Conservation (phyloP, 441 rosid genomes). For the Flueggea neowawraea region DNA sequence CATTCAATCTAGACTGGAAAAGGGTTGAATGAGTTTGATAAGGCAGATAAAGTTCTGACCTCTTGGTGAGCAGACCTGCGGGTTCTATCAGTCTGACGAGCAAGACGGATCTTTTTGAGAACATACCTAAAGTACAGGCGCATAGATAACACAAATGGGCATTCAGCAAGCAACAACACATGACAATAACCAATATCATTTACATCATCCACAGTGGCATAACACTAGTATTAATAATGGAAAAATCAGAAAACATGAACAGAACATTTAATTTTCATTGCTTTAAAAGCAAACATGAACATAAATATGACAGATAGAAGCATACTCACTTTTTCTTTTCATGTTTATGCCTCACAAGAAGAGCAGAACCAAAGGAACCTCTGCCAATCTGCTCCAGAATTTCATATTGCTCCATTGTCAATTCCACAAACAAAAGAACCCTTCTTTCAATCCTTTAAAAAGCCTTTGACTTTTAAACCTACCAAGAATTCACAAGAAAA, state of each 20-base stretch:
- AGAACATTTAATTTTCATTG: too few relatives aligned
- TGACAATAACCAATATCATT: too few relatives aligned
- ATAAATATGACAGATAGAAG: too few relatives aligned
- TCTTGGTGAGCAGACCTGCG: conserved; percentile 93
- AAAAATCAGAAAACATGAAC: too few relatives aligned
- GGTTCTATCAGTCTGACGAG: conserved; percentile 88
- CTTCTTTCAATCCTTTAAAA: too few relatives aligned
- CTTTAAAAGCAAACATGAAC: too few relatives aligned
- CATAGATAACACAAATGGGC: neutral
- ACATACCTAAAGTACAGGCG: conserved; percentile 53
- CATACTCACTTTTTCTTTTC: conserved; percentile 47
- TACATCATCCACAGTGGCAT: too few relatives aligned
- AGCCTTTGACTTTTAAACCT: too few relatives aligned
- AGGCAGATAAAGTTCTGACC: conserved; percentile 37
- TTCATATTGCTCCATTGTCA: conserved; percentile 88
- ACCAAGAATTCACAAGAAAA: too few relatives aligned
- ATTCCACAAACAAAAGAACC: too few relatives aligned
- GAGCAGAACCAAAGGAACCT: conserved; percentile 98
- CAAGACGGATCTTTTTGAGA: conserved; percentile 84
- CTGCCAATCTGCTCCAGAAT: conserved; percentile 95
- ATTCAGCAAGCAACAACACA: too few relatives aligned
- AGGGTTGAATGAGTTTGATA: neutral
- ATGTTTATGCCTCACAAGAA: conserved; percentile 95
- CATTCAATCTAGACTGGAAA: neutral
- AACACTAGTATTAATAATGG: too few relatives aligned